Evolutionary conservation across 2,329 filamentous ascomycete species (phyloP).

Genomic region (Malbranchea zuffiana): DNA sequence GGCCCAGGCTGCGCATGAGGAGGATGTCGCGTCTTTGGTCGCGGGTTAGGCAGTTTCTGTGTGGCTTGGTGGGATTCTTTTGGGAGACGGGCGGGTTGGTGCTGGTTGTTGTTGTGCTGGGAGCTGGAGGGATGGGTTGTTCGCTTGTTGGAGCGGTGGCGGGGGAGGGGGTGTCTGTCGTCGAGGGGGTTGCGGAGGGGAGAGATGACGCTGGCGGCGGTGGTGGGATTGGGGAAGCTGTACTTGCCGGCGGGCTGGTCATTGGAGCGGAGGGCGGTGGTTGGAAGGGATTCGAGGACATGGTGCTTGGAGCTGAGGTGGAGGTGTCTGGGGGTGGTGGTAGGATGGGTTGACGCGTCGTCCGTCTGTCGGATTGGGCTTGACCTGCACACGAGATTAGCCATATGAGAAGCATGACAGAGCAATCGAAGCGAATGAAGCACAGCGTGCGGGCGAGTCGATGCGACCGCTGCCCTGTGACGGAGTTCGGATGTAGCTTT

Average conservation of each 20-base stretch:
- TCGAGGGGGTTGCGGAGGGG: not conserved
- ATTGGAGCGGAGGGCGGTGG: not conserved
- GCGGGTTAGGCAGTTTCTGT: constrained; percentile 12
- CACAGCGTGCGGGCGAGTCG: too few relatives aligned
- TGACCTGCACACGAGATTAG: too few relatives aligned
- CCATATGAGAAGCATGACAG: too few relatives aligned
- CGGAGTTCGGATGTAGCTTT: too few relatives aligned
- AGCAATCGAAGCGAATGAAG: too few relatives aligned
- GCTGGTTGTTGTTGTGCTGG: too few relatives aligned
- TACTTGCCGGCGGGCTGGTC: not conserved
- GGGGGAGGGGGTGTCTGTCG: not conserved
- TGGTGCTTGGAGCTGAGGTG: too few relatives aligned
- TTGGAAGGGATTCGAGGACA: too few relatives aligned
- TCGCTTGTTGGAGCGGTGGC: not conserved
- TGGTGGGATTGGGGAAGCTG: not conserved
- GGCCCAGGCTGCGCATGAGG: constrained; percentile 15
- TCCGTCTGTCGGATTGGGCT: too few relatives aligned
- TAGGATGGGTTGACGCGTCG: too few relatives aligned
- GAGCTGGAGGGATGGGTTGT: not conserved
- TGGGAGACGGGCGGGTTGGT: constrained; percentile 1
- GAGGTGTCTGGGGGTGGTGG: too few relatives aligned
- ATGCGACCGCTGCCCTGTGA: too few relatives aligned
- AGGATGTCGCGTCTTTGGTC: constrained; percentile 19
- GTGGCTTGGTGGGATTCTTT: constrained; percentile 9
- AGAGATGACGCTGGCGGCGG: not conserved